Conservation (phyloP, 805 yeast genomes). For the Clavispora carvajalis region DNA sequence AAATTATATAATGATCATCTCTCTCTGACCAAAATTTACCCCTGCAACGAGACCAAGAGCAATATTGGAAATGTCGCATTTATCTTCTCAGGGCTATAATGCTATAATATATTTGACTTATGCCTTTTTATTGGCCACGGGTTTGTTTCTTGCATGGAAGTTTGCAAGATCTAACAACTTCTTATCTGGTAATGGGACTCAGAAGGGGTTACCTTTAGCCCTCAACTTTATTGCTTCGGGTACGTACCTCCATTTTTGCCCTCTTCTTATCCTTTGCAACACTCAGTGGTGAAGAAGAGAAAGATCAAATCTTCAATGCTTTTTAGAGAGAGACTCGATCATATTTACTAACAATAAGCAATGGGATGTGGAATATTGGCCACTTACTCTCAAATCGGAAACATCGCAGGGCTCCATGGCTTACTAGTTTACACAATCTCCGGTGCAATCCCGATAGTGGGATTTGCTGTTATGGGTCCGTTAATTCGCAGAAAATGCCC, state of each 20-base stretch:
- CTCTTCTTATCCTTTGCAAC: too few relatives aligned
- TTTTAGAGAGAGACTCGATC: too few relatives aligned
- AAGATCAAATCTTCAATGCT: too few relatives aligned
- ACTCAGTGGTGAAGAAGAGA: too few relatives aligned
- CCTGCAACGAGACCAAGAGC: neutral
- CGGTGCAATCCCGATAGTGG: constrained; percentile 78
- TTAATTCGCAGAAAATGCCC: constrained; percentile 74
- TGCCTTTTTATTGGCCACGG: constrained; percentile 36
- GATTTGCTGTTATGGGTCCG: constrained; percentile 85
- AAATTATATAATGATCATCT: neutral
- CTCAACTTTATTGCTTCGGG: constrained; percentile 90
- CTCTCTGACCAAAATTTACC: neutral
- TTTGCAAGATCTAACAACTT: constrained; percentile 51
- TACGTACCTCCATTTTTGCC: constrained; percentile 32
- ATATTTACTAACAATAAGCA: constrained; percentile 41
- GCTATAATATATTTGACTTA: constrained; percentile 40
- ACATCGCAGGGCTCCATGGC: constrained; percentile 82
- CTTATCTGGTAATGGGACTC: constrained; percentile 75
- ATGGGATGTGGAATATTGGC: constrained; percentile 87
- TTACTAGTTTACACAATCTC: constrained; percentile 71
- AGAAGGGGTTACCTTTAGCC: constrained; percentile 73
- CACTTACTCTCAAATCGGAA: constrained; percentile 83
- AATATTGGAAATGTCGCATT: constrained; percentile 7
- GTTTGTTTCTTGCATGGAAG: constrained; percentile 49
- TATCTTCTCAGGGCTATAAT: constrained; percentile 29